Evolutionary conservation across 345 rosid genomes (phyloP), one percentile per base, ranked within the genome.

Genomic region (Citrus cavaleriei): DNA sequence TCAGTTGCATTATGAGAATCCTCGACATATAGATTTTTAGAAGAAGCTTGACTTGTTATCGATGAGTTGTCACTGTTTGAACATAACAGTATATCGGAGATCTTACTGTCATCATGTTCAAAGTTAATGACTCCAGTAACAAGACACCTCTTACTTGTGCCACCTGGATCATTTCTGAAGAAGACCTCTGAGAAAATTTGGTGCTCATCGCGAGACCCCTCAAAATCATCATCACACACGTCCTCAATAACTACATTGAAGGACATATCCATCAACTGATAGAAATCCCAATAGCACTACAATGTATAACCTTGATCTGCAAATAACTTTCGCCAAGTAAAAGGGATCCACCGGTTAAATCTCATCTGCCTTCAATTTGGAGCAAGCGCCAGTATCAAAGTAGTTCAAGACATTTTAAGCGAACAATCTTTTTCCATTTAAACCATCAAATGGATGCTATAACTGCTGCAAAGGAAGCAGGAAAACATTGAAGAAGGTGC

Each of bases 11-110:
- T 77, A 81, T 77, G 73, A 82, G 81, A 75, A 79, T 80, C 86
- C 60, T 88, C 79, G 42, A 59, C 71, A 65, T 10, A 63, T 64
- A 84, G 68, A 63, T 68, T 75, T 80, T 83, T 83, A 18, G 91
- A 80, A 46, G 84, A 83, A 75, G 84, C 81, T 42, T 72, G 90
- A 77, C 91, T 86, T 10, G 73, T 55, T 57, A 90, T 64, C 46
- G 85, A 90, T 73, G 97, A 93, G 83, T 79, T 87, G 37, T 85
- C 91, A 80, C 91, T 85, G 85, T 88, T 87, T 62, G 91, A 87
- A 75, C 87, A 83, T 25, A 86, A 79, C 7, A 88, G 83, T 40
- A 80, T 74, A 78, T 85, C 83, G 27, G 59, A 77, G 67, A 77
- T 82, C 85, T 85, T 92, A 79, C 70, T 75, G 77, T 81, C 79